Evolutionary conservation across 2,329 filamentous ascomycete species (phyloP), one percentile per base, ranked within the genome.

Genomic region (Zelopaecilomyces penicillatus): DNA sequence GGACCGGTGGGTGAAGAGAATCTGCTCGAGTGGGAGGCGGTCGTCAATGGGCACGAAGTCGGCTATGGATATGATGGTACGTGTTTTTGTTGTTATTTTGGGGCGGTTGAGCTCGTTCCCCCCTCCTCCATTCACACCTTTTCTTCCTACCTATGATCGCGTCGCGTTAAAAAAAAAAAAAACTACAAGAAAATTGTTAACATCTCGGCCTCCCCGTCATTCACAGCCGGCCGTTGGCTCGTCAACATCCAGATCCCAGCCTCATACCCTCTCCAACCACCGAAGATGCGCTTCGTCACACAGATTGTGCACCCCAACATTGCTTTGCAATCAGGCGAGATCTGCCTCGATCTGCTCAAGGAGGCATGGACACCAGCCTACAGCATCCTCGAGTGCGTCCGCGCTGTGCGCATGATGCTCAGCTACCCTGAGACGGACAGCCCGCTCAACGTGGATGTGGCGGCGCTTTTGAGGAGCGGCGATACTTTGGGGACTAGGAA

Each of bases 341-440:
- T 98, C 60, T 98, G 93, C 64, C 79, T 97, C 29, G 93, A 96
- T 60, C 75, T 97, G 50, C 74, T 98, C 48, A 76, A 76, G 59
- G 76, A 83, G 44, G 76, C 76, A 12, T 97, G 91, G 91, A 85
- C 86, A 47, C 87, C 90, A 1, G 82, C 87, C 12, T 93, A 95
- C 65, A 90, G 83, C 35, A 75, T 97, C 19, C 76, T 83, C 32
- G 78, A 83, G 57, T 85, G 83, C 49, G 69, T 91, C 57, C 82
- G 85, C 55, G 80, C 80, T 39, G 76, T 91, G 51, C 78, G 85
- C 53, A 76, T 85, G 68, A 71, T 93, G 55, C 69, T 68, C 44
- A 54, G 63, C 42, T 79, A 74, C 50, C 83, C 85, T 1, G 86
- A 82, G 61, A 74, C 80, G 39, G 85, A 91, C 57, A 83, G 76